Percentiles rank a stretch among this genome's conserved stretches.
Evolutionary conservation across 805 yeast species (phyloP).

Genomic region (Scheffersomyces spartinae): DNA sequence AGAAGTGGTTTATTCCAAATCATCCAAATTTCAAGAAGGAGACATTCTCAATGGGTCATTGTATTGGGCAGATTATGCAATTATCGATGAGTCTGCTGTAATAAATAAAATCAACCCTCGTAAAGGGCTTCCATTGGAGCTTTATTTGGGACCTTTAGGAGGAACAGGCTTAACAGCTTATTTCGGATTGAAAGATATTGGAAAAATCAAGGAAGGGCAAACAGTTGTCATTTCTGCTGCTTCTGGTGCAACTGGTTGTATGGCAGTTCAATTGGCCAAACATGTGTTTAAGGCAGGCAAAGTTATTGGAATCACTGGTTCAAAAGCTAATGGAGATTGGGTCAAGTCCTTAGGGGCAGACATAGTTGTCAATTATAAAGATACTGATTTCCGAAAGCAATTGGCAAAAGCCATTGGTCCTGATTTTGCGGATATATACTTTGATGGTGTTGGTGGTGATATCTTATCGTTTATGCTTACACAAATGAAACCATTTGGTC

Average conservation of each 20-base stretch:
- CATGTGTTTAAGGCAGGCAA: conserved; percentile 38
- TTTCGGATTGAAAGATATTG: conserved; percentile 39
- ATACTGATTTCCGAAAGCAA: conserved; percentile 21
- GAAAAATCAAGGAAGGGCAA: conserved; percentile 35
- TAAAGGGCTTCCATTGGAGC: conserved; percentile 32
- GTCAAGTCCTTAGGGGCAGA: conserved; percentile 47
- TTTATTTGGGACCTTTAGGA: conserved; percentile 41
- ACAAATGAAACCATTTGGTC: conserved; percentile 27
- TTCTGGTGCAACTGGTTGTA: conserved; percentile 61
- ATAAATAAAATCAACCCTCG: conserved; percentile 20
- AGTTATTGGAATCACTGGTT: conserved; percentile 55
- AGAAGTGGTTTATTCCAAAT: conserved; percentile 36
- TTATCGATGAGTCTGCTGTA: conserved; percentile 16
- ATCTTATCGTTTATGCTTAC: conserved; percentile 35
- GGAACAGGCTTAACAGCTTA: conserved; percentile 53
- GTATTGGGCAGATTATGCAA: conserved; percentile 38
- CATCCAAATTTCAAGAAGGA: conserved; percentile 28
- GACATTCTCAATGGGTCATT: conserved; percentile 27
- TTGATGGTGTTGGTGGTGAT: conserved; percentile 58
- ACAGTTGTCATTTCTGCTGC: conserved; percentile 51
- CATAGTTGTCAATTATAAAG: conserved; percentile 42
- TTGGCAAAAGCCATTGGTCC: conserved; percentile 31
- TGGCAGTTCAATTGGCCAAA: conserved; percentile 46
- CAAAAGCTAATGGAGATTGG: conserved; percentile 39
- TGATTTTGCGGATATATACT: conserved; percentile 40